Base-by-base conservation (phyloP, 2,329 filamentous ascomycete species). In the Aspergillus candidus region DNA sequence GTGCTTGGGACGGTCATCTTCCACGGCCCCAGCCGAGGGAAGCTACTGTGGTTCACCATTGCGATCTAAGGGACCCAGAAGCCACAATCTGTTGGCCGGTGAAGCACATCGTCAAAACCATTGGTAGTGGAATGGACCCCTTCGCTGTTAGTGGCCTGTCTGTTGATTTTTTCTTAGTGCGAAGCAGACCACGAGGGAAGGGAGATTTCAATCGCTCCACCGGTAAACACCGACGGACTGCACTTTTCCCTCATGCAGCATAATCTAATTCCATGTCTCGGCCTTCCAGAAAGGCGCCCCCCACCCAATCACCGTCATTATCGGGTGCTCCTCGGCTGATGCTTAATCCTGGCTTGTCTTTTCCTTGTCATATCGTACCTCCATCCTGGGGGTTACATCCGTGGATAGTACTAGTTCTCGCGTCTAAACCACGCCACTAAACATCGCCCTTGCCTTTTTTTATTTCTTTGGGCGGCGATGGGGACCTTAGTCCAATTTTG, bases 351-450 rank as follows among this genome's bases (percentile, higher is more conserved):
- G 33, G 34, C 34, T 35, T 35, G 34, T 18, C 34, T 4, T 14
- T 35, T 35, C 34, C 50, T 53, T 52, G 50, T 48, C 48, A 50
- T 49, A 38, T 44, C 44, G 49, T 49, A 32, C 38, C 46, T 44
- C 36, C 40, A 18, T 27, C 46, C 38, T 51, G 51, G 56, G 54
- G 59, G 60, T 63, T 61, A 58, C 59, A 60, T 60, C 46, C 54
- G 55, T 54, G 48, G 50, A 43, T 48, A 3, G 8, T 27, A 27
- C 22, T 27, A 27, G 22, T 27, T 27, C 22, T 27, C 22, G 22
- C 22, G 22, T 27, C 22, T 27, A 27, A 27, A 27, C 22, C 22
- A 27, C 22, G 22, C 39, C 38, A 42, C 49, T 43, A 44, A 34
- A 33, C 44, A 32, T 31, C 32, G 32, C 35, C 36, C 35, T 40